A percentile compares a stretch with the other conserved stretches of the same genome.
These are phyloP conservation scores for Tanozyma kutaoensis DNA, from an alignment of 805 yeast genomes.

Conservation along the genomic window DNA sequence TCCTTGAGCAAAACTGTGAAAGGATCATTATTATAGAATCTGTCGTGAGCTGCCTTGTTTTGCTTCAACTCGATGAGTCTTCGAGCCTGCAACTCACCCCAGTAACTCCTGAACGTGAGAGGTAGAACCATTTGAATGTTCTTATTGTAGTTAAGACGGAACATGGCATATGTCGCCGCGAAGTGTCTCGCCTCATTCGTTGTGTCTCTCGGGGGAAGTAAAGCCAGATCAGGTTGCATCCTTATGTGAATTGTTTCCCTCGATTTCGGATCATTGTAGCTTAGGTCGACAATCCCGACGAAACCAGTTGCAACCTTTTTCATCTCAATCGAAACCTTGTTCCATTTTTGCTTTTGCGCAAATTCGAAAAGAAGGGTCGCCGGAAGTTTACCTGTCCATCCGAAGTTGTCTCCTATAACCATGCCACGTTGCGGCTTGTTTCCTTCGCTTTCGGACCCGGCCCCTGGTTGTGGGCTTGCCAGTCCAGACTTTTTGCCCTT, in stretches of 20 bases:
- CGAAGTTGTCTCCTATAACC: slow-evolving; percentile 40
- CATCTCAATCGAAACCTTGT: slow-evolving; percentile 70
- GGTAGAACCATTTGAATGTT: slow-evolving; percentile 84
- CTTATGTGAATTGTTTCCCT: slow-evolving; percentile 47
- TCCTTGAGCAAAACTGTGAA: slow-evolving; percentile 55
- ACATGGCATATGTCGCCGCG: slow-evolving; percentile 82
- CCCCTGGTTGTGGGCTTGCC: too few species aligned
- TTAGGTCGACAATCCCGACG: slow-evolving; percentile 49
- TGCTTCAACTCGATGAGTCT: slow-evolving; percentile 35
- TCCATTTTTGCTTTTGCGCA: slow-evolving; percentile 85
- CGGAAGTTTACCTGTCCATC: slow-evolving; percentile 95
- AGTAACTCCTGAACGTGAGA: slow-evolving; percentile 60
- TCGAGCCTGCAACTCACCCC: slow-evolving; percentile 59
- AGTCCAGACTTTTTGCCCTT: too few species aligned
- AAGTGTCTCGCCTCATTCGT: slow-evolving; percentile 81
- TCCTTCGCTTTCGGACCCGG: too few species aligned
- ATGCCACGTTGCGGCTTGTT: too few species aligned
- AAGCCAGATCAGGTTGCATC: slow-evolving; percentile 35
- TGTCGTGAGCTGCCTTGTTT: slow-evolving; percentile 34
- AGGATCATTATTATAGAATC: slow-evolving; percentile 59
- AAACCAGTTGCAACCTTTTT: slow-evolving; percentile 34
- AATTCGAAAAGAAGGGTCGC: slow-evolving; percentile 75
- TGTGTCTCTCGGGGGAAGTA: slow-evolving; percentile 58
- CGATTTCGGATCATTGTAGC: slow-evolving; percentile 73
- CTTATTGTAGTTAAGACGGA: slow-evolving; percentile 65